Percentiles rank a stretch among this genome's conserved stretches.
phyloP scores from a whole-genome alignment of 495 filamentous ascomycete species.

The Penicillium lagena region DNA sequence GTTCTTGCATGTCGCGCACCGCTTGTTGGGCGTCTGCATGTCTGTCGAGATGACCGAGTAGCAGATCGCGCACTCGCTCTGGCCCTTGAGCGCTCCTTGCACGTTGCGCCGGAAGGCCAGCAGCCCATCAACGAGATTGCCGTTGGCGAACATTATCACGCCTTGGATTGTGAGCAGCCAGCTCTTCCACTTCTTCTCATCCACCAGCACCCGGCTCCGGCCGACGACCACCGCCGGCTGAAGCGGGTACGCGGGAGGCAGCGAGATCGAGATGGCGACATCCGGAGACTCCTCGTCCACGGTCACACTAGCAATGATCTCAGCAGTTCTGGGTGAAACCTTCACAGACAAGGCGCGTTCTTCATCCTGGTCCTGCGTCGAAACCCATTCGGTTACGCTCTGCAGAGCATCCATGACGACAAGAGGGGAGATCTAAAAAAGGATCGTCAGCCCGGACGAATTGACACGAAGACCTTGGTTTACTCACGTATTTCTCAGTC shows the following conservation, averaged over 20 bases:
- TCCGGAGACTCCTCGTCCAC: conserved; percentile 80
- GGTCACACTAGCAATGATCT: conserved; percentile 75
- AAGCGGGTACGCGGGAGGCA: conserved; percentile 78
- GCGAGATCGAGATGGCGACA: conserved; percentile 68
- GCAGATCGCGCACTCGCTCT: conserved; percentile 95
- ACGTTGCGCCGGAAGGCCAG: conserved; percentile 78
- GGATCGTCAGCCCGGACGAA: conserved; percentile 1
- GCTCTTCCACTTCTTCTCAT: conserved; percentile 81
- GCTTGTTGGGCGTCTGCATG: conserved; percentile 82
- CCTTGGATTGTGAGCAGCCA: conserved; percentile 85
- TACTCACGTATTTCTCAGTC: conserved; percentile 65
- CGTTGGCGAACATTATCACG: conserved; percentile 86
- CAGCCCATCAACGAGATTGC: conserved; percentile 77
- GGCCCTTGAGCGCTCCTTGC: conserved; percentile 78
- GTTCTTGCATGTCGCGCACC: conserved; percentile 90
- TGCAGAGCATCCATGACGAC: conserved; percentile 66
- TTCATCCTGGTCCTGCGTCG: conserved; percentile 47
- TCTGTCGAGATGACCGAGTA: conserved; percentile 87
- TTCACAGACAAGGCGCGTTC: conserved; percentile 68
- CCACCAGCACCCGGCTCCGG: conserved; percentile 75
- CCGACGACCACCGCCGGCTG: conserved; percentile 68
- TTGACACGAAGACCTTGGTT: neutral
- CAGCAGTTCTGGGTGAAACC: conserved; percentile 58
- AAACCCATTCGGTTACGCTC: conserved; percentile 65
- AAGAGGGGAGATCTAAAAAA: conserved; percentile 62